Evolutionary conservation across 1,139 yeast species (phyloP).

Genomic region (Taphrina wiesneri): DNA sequence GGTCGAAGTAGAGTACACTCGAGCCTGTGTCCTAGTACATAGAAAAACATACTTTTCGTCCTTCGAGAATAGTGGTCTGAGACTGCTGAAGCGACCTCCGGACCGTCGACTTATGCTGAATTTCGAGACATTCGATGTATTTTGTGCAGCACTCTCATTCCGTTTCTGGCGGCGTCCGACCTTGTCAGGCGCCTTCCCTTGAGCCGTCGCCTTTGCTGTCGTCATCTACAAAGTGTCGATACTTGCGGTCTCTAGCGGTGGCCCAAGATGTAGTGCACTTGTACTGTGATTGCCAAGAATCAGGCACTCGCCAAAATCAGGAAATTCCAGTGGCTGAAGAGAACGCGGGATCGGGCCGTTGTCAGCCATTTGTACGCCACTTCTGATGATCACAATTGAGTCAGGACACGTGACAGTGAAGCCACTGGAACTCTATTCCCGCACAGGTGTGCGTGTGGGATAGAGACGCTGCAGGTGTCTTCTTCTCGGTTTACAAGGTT

Average conservation of each 20-base stretch:
- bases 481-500: too few relatives aligned
- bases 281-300: neutral
- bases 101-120: neutral
- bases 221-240: neutral
- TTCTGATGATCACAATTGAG: too few relatives aligned
- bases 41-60: slow-evolving; percentile 23
- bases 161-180: neutral
- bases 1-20: slow-evolving; percentile 32
- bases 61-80: slow-evolving; percentile 16
- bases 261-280: neutral
- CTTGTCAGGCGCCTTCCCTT: neutral
- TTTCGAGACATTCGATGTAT: neutral
- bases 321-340: neutral
- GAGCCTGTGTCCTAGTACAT: slow-evolving; percentile 22
- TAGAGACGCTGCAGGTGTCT: too few relatives aligned
- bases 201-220: neutral
- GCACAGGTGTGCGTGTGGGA: too few relatives aligned
- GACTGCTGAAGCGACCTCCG: slow-evolving; percentile 27
- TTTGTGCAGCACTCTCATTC: neutral
- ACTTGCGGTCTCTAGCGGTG: neutral
- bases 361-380: too few relatives aligned
- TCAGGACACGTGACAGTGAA: too few relatives aligned
- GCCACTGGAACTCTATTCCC: too few relatives aligned
- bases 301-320: neutral
- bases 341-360: neutral